Conservation (phyloP, 306 rosid genomes). For the Prunus kanzakura region DNA sequence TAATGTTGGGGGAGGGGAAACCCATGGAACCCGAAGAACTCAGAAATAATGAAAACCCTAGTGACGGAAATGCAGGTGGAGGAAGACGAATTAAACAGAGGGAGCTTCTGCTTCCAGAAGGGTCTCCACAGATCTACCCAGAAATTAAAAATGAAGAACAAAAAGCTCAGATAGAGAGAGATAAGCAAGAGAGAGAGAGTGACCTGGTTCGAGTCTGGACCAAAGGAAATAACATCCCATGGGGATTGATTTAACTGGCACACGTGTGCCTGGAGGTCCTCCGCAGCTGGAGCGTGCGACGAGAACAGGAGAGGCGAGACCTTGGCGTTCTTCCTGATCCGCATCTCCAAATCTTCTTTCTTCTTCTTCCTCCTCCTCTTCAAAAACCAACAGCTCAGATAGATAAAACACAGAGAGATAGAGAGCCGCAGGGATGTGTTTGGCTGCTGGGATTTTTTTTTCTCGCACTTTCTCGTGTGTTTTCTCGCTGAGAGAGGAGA, state of each 20-base stretch:
- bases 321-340: conserved; percentile 81
- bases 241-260: conserved; percentile 86
- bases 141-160: conserved; percentile 7
- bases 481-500: too few relatives aligned
- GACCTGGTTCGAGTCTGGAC: conserved; percentile 50
- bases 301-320: conserved; percentile 51
- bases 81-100: not conserved
- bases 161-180: not conserved
- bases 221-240: conserved; percentile 78
- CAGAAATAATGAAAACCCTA: conserved; percentile 39
- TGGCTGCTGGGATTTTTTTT: not conserved
- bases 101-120: not conserved
- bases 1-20: conserved; percentile 17
- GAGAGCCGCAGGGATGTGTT: not conserved
- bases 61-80: conserved; percentile 10
- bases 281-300: conserved; percentile 35
- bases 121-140: conserved; percentile 43
- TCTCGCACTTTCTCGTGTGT: conserved; percentile 7
- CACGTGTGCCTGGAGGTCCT: conserved; percentile 45
- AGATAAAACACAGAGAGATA: not conserved
- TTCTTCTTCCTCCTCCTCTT: not conserved
- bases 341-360: conserved; percentile 37
- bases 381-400: not conserved
- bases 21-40: not conserved
- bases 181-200: conserved; percentile 4